Evolutionary conservation across 306 rosid species (phyloP), one percentile per base, ranked within the genome.

Genomic region (Alnus glutinosa): DNA sequence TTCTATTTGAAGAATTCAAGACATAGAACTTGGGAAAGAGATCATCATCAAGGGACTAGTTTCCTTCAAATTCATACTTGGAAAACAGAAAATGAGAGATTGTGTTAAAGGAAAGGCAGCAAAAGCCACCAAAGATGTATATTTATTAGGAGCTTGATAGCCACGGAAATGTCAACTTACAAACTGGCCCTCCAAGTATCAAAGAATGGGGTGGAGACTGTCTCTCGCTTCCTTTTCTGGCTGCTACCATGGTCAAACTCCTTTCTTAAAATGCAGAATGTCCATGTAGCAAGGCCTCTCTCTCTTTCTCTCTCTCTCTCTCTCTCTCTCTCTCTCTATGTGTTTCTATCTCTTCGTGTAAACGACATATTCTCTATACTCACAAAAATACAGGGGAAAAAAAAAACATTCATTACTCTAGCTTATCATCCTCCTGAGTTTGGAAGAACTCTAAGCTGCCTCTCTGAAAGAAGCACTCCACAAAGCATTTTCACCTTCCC

Each of bases 391-490:
- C 66, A 72, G 52, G 70, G 77, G 73, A 61, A 62, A 42, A 44
- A 30, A 55, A 61, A 71, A 5, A 62, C 63, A 62, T 42, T 83
- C 77, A 79, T 79, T 81, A 76, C 42, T 77, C 76, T 83, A 19
- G 63, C 62, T 82, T 58, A 23, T 77, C 59, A 72, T 86, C 87
- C 84, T 92, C 98, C 91, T 1, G 90, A 89, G 96, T 62, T 89
- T 32, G 96, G 95, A 91, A 90, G 97, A 83, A 82, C 62, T 77
- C 55, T 58, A 78, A 48, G 81, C 79, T 44, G 44, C 75, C 62
- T 85, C 83, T 84, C 80, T 89, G 88, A 95, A 93, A 71, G 97
- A 72, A 76, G 98, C 93, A 80, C 92, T 90, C 99, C 99, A 96
- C 70, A 96, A 83, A 73, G 92, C 90, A 39, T 89, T 90, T 75